These are phyloP conservation scores for Cytospora mali DNA, from an alignment of 2,329 filamentous ascomycete species.

Conservation along the genomic window DNA sequence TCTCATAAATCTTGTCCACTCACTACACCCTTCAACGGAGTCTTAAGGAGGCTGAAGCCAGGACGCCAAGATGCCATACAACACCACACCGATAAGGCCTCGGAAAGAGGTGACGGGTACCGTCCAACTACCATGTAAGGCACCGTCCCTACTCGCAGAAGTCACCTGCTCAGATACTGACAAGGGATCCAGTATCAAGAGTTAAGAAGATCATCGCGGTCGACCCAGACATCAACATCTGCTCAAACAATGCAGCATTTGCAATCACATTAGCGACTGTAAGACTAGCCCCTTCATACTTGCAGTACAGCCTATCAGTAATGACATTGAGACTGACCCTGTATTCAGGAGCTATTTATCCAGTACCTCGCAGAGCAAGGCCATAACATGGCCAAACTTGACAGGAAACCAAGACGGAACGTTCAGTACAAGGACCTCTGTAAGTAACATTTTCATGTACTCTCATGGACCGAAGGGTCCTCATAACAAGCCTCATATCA, in stretches of 20 bases:
- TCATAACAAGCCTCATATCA: conserved; percentile 18
- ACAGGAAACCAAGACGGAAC: conserved; percentile 88
- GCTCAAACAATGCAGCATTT: conserved; percentile 93
- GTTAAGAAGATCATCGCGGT: conserved; percentile 94
- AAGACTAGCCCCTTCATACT: conserved; percentile 34
- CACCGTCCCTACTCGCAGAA: not conserved
- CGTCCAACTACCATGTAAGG: conserved; percentile 80
- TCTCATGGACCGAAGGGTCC: not conserved
- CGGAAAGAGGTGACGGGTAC: conserved; percentile 82
- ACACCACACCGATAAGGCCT: conserved; percentile 80
- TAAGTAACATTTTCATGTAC: conserved; percentile 43
- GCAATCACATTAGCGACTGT: conserved; percentile 89
- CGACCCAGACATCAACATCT: conserved; percentile 82
- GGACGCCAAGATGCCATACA: conserved; percentile 75
- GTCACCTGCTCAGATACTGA: not conserved
- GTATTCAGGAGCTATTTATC: conserved; percentile 85
- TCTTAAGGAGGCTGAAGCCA: not conserved
- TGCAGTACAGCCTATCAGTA: not conserved
- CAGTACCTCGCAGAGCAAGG: conserved; percentile 85
- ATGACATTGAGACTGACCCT: conserved; percentile 6
- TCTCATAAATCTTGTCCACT: not conserved
- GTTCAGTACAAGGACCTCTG: conserved; percentile 95
- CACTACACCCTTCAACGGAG: not conserved
- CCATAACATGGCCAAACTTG: conserved; percentile 85
- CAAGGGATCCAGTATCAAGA: conserved; percentile 70